A percentile compares a stretch with the other conserved stretches of the same genome.
phyloP scores from a whole-genome alignment of 345 rosid species.

The Rhizophora apiculata region DNA sequence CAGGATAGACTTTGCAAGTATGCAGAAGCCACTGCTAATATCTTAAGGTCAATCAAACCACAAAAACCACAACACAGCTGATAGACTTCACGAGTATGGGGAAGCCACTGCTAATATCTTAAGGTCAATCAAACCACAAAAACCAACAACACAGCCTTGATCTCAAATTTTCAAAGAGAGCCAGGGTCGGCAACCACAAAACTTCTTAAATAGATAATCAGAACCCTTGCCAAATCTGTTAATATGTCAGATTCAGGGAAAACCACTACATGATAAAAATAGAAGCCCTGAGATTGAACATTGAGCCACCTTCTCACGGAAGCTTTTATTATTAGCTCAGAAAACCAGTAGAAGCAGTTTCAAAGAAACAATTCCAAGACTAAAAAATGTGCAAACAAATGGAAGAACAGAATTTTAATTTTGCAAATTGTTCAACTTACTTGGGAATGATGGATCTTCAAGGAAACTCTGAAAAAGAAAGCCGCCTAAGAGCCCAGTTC shows the following conservation, averaged over 20 bases:
- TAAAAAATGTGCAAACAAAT: too few relatives aligned
- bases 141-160: too few relatives aligned
- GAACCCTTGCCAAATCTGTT: neutral
- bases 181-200: too few relatives aligned
- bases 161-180: too few relatives aligned
- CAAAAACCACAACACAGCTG: too few relatives aligned
- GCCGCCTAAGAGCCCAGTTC: conserved; percentile 75
- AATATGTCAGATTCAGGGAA: neutral
- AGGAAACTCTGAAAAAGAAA: conserved; percentile 64
- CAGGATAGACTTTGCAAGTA: neutral
- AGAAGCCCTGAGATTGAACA: conserved; percentile 4
- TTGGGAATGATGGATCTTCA: conserved; percentile 66
- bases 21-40: neutral
- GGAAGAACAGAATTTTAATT: neutral
- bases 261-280: neutral
- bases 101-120: neutral
- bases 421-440: conserved; percentile 43
- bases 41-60: neutral
- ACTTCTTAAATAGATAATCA: neutral
- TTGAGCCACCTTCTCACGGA: neutral
- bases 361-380: too few relatives aligned
- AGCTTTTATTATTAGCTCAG: neutral
- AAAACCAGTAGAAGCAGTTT: neutral
- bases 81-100: neutral
- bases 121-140: neutral